Conservation (phyloP, 2,329 filamentous ascomycete species). For the Cladosporium sp. region DNA sequence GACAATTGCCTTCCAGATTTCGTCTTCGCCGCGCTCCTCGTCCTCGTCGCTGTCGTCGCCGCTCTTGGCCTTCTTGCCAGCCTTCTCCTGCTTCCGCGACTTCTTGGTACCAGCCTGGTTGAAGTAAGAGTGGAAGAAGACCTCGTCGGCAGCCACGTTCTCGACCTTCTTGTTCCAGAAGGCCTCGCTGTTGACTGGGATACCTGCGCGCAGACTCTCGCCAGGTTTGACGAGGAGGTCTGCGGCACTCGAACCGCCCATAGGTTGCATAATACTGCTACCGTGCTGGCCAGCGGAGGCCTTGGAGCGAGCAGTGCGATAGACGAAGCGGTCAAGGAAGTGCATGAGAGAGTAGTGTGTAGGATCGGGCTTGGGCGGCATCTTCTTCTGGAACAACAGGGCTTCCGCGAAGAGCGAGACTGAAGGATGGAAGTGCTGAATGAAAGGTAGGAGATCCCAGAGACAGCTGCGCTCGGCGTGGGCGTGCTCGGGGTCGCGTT, state of each 20-base stretch:
- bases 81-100: slow-evolving; percentile 58
- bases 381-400: slow-evolving; percentile 66
- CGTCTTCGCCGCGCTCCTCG: slow-evolving; percentile 55
- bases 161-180: slow-evolving; percentile 93
- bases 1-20: slow-evolving; percentile 90
- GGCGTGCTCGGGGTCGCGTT: slow-evolving; percentile 86
- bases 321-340: slow-evolving; percentile 98
- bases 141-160: slow-evolving; percentile 85
- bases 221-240: slow-evolving; percentile 63
- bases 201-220: slow-evolving; percentile 51
- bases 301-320: slow-evolving; percentile 81
- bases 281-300: slow-evolving; percentile 62
- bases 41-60: slow-evolving; percentile 46
- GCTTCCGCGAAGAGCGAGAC: slow-evolving; percentile 79
- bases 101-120: slow-evolving; percentile 61
- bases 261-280: slow-evolving; percentile 93
- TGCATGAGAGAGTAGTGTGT: slow-evolving; percentile 87
- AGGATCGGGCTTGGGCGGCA: slow-evolving; percentile 86
- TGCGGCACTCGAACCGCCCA: slow-evolving; percentile 63
- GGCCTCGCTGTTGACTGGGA: slow-evolving; percentile 75
- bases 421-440: slow-evolving; percentile 88
- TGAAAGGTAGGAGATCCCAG: slow-evolving; percentile 84
- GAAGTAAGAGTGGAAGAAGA: slow-evolving; percentile 99
- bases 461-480: slow-evolving; percentile 91
- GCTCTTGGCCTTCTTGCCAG: slow-evolving; percentile 48